Conservation (phyloP, 73 alveolate genomes). For the Tetrahymena elliotti region DNA sequence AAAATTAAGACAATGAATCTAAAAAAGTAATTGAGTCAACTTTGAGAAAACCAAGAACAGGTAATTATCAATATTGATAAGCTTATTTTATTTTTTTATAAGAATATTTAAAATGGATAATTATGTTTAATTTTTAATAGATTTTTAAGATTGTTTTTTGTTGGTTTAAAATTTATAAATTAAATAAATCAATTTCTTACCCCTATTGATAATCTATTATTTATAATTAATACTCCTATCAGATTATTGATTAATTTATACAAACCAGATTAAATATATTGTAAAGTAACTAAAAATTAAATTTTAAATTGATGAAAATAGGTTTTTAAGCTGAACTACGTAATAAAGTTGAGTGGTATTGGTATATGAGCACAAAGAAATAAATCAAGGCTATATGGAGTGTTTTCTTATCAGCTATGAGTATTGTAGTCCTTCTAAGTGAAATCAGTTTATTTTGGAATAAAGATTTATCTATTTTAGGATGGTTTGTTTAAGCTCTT, state of each 20-base stretch:
- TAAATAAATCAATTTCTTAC: too few species aligned
- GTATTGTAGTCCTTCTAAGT: conserved; percentile 7
- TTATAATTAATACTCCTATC: too few species aligned
- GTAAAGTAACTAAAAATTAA: too few species aligned
- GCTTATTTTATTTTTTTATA: background rate
- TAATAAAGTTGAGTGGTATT: conserved; percentile 31
- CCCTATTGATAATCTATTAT: too few species aligned
- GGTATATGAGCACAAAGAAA: conserved; percentile 6
- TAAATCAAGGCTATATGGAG: conserved; percentile 11
- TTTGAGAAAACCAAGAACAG: background rate
- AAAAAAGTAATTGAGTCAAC: background rate
- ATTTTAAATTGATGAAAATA: background rate
- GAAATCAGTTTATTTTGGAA: conserved; percentile 14
- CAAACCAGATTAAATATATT: too few species aligned
- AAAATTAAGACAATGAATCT: background rate
- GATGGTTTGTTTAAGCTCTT: conserved; percentile 4
- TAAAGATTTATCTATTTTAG: conserved; percentile 21
- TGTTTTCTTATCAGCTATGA: background rate
- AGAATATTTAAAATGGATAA: too few species aligned
- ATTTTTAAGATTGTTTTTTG: too few species aligned
- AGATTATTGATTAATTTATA: too few species aligned
- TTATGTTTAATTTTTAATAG: too few species aligned
- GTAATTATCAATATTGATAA: background rate
- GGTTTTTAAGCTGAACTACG: background rate
- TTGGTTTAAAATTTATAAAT: too few species aligned